phyloP scores from a whole-genome alignment of 345 rosid species.

The Durio zibethinus region DNA sequence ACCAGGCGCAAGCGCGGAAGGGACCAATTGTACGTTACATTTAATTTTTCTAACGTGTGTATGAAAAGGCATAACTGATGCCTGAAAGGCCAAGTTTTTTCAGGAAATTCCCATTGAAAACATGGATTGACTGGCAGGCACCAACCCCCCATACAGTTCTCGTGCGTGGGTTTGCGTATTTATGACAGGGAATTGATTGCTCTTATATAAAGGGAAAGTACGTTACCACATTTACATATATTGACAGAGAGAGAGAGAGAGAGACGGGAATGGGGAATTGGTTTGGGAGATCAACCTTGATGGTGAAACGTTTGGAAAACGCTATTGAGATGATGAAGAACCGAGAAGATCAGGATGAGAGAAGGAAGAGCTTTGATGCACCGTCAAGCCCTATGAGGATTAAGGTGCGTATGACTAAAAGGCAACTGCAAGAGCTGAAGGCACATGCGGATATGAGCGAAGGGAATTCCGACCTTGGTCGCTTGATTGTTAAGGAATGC shows the following conservation, averaged over 20 bases:
- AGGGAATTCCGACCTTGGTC: neutral
- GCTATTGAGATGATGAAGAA: neutral
- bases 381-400: neutral
- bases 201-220: neutral
- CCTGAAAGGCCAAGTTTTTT: neutral
- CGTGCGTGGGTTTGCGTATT: neutral
- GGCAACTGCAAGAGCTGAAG: neutral
- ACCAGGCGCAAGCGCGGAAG: neutral
- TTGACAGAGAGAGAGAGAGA: neutral
- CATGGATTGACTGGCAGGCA: neutral
- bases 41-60: neutral
- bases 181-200: neutral
- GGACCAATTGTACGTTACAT: neutral
- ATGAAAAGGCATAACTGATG: neutral
- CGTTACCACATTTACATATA: neutral
- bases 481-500: too few relatives aligned
- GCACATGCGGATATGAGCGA: neutral
- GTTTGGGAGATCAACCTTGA: constrained; percentile 1
- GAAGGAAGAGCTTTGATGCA: neutral
- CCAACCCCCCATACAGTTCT: neutral
- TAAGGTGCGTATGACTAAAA: neutral
- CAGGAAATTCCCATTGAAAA: constrained; percentile 1
- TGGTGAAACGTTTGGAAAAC: neutral
- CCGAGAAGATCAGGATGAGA: neutral
- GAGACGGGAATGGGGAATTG: neutral